Base-by-base conservation (phyloP, 208 protist genomes). In the Crithidia bombi region DNA sequence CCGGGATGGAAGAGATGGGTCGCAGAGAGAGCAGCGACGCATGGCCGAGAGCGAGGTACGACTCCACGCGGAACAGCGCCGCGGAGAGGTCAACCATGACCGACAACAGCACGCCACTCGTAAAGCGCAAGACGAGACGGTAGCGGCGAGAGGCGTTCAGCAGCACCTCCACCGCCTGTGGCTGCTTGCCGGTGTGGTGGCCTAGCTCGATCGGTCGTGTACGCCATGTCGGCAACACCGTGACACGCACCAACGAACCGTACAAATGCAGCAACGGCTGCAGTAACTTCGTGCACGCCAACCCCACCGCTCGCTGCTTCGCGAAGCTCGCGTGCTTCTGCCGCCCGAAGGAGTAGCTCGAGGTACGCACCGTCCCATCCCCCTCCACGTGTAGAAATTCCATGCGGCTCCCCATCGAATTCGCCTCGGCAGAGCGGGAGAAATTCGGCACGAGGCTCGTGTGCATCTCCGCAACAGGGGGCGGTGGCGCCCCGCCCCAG, bases 371-470 rank as follows among this genome's bases (percentile, higher is more conserved):
- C 21, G 90, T 92, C 28, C 90, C 90, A 56, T 93, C 86, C 21
- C 63, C 75, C 30, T 91, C 85, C 38, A 95, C 64, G 72, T 83
- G 86, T 52, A 92, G 26, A 62, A 92, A 88, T 59, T 92, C 83
- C 39, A 95, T 73, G 25, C 78, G 81, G 57, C 86, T 90, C 12
- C 61, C 69, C 25, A 81, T 38, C 49, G 82, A 85, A 44, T 78
- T 62, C 0, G 69, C 63, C 32, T 81, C 47, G 12, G 65, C 68
- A 0, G 70, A 79, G 38, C 73, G 78, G 19, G 78, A 86, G 30
- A 86, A 81, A 54, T 64, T 81, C 7, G 85, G 85, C 56, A 92
- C 82, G 19, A 87, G 47, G 44, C 81, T 61, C 49, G 83, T 80
- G 63, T 70, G 74, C 49, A 79, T 82, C 33, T 78, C 69, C 28